Base-by-base conservation (phyloP, 805 yeast species). In the Ogataea glucozyma region DNA sequence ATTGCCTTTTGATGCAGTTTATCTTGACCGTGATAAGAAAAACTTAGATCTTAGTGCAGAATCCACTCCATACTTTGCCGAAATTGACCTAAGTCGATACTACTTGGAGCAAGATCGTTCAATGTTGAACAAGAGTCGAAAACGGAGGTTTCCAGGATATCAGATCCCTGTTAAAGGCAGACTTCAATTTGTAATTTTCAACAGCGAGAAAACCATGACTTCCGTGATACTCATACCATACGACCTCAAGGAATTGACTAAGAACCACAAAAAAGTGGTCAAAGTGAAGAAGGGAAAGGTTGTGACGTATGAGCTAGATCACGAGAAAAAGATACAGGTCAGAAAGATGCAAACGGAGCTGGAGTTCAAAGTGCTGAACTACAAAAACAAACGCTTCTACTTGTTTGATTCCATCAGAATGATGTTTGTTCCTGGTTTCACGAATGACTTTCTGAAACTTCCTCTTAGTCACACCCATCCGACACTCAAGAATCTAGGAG, bases 41-140 rank as follows among this genome's bases (percentile, higher is more conserved):
- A 41, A 44, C n/a, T 18, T 31, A 9, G 6, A 10, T 17, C 8
- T 20, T 16, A 53, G 62, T 1, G 68, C 69, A 2, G 65, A 12
- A n/a, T 17, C 34, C 3, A 55, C 64, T 1, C 69, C 69, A 2
- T 66, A 64, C 44, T 64, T 64, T 26, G 63, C 65, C 2, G 56
- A 53, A 6, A 49, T 65, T 7, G 62, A 61, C 39, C 23, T 64
- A 23, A 63, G 58, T 26, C 50, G 46, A 18, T 44, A 50, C 32
- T 61, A 53, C 42, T 47, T 61, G 12, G 42, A 50, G 2, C 39
- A 48, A 24, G 64, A 58, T 31, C 22, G 24, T 7, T 34, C 30
- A 6, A 35, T 26, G 13, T 46, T 49, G 13, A 17, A 37, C 5
- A 26, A 13, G 12, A 40, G 43, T 2, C 12, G 26, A 3, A 55